Conservation (phyloP, 768 basidiomycete genomes). For the Panaeolus papilionaceus region DNA sequence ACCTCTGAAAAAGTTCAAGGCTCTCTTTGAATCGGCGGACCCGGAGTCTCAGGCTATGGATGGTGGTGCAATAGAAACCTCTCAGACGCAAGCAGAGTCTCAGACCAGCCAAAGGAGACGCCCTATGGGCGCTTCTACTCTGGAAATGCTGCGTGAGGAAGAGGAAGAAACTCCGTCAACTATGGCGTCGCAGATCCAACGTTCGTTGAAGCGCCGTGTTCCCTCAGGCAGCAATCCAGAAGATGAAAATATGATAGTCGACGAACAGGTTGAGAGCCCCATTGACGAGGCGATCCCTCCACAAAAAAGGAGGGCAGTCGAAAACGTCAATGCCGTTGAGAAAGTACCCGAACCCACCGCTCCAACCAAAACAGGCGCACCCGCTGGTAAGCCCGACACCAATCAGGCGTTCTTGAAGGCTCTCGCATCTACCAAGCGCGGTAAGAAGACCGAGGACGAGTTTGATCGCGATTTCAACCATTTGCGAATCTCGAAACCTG, state of each 20-base stretch:
- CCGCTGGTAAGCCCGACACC: slow-evolving; percentile 62
- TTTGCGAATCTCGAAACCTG: slow-evolving; percentile 72
- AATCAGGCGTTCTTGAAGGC: slow-evolving; percentile 75
- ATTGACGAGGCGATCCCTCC: slow-evolving; percentile 25
- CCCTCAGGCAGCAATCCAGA: slow-evolving; percentile 46
- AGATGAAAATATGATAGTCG: slow-evolving; percentile 26
- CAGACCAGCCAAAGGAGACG: slow-evolving; percentile 23
- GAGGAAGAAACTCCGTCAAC: slow-evolving; percentile 50
- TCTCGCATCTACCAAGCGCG: slow-evolving; percentile 72
- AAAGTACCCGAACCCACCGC: slow-evolving; percentile 19
- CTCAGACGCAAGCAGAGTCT: slow-evolving; percentile 36
- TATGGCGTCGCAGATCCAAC: slow-evolving; percentile 18
- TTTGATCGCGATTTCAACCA: slow-evolving; percentile 86
- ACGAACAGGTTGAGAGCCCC: neutral
- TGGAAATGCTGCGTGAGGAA: slow-evolving; percentile 56
- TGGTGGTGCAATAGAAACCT: slow-evolving; percentile 31
- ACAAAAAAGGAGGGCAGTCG: slow-evolving; percentile 51
- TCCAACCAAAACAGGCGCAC: slow-evolving; percentile 34
- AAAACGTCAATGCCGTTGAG: slow-evolving; percentile 42
- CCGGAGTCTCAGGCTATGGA: slow-evolving; percentile 42
- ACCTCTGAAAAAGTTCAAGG: slow-evolving; percentile 72
- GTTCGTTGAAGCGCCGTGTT: slow-evolving; percentile 48
- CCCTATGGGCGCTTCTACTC: slow-evolving; percentile 26
- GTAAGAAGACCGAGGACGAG: slow-evolving; percentile 68
- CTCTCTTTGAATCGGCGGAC: slow-evolving; percentile 70